A percentile compares a stretch with the other conserved stretches of the same genome.
Evolutionary conservation across 805 yeast species (phyloP).

Genomic region (Lipomyces anomalus): DNA sequence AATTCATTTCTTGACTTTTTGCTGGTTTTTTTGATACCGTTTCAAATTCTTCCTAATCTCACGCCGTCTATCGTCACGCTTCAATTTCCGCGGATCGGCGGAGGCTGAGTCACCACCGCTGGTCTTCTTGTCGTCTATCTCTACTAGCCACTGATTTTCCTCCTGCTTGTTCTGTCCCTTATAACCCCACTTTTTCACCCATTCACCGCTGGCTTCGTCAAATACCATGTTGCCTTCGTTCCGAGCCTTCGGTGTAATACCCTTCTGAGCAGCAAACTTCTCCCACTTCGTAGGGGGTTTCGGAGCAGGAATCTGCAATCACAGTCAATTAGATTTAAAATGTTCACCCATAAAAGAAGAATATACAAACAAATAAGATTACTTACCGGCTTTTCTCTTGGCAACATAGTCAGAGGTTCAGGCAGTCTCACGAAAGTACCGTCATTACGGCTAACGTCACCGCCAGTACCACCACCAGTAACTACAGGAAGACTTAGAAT

Average conservation of each 20-base stretch:
- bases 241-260: conserved; percentile 76
- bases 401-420: conserved; percentile 70
- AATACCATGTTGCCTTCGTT: conserved; percentile 83
- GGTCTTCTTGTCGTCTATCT: conserved; percentile 61
- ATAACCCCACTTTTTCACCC: conserved; percentile 99
- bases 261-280: conserved; percentile 90
- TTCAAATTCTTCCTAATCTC: conserved; percentile 69
- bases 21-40: conserved; percentile 71
- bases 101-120: too few relatives aligned
- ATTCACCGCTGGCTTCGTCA: conserved; percentile 84
- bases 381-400: conserved; percentile 77
- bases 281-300: conserved; percentile 96
- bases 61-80: neutral
- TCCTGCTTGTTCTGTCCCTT: conserved; percentile 82
- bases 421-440: conserved; percentile 81
- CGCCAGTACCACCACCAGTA: conserved; percentile 69
- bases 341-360: neutral
- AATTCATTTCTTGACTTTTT: too few relatives aligned
- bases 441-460: conserved; percentile 52
- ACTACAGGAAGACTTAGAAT: conserved; percentile 82
- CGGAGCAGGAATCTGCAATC: conserved; percentile 64
- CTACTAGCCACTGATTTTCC: conserved; percentile 94
- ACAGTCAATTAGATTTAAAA: neutral
- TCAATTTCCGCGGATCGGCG: neutral
- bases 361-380: neutral